Evolutionary conservation across 2,329 filamentous ascomycete species (phyloP).

Genomic region (Aphanocladium album): DNA sequence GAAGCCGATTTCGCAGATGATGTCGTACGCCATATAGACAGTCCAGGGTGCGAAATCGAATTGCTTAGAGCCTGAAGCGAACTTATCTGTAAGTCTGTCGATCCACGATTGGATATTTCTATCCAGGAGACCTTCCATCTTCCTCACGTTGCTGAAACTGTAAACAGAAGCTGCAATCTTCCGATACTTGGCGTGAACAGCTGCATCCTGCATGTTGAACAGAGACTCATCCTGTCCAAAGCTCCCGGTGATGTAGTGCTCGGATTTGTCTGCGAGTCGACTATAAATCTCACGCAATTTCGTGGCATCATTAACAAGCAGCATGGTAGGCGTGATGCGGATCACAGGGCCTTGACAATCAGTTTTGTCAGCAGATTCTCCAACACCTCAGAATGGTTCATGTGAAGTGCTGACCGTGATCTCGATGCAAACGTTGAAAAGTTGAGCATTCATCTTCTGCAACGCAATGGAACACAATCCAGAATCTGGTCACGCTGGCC

Average conservation of each 20-base stretch:
- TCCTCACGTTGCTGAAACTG: constrained; percentile 51
- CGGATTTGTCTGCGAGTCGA: constrained; percentile 50
- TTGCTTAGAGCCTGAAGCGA: constrained; percentile 36
- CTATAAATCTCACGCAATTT: constrained; percentile 53
- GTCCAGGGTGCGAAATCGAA: constrained; percentile 55
- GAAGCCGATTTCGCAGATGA: constrained; percentile 52
- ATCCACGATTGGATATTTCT: constrained; percentile 46
- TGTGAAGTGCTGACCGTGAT: constrained; percentile 31
- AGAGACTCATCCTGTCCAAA: constrained; percentile 51
- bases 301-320: constrained; percentile 47
- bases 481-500: constrained; percentile 48
- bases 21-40: constrained; percentile 52
- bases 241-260: constrained; percentile 54
- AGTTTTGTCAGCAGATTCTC: background rate
- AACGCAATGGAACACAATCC: constrained; percentile 48
- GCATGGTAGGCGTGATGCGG: constrained; percentile 47
- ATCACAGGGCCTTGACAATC: constrained; percentile 41
- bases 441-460: constrained; percentile 40
- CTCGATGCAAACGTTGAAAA: constrained; percentile 18
- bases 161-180: constrained; percentile 52
- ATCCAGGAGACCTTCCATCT: constrained; percentile 54
- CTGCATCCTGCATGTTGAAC: constrained; percentile 53
- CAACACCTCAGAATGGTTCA: constrained; percentile 31
- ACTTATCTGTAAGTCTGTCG: constrained; percentile 39
- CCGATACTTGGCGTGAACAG: constrained; percentile 45